Base-by-base conservation (phyloP, 495 filamentous ascomycete species). In the Penicillium argentinense region DNA sequence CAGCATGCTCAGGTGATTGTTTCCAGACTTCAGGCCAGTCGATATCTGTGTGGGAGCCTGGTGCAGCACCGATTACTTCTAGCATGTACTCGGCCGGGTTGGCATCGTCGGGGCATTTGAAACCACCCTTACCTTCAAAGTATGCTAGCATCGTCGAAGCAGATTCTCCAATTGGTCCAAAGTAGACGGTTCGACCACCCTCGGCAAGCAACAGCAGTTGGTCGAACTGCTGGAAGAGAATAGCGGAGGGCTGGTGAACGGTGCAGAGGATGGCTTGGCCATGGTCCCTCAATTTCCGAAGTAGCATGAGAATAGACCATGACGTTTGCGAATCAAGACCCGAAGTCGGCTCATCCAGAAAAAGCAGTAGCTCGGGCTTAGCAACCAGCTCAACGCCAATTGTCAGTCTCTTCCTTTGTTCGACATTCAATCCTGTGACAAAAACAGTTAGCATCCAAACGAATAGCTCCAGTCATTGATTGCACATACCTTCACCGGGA, bases 231-330 rank as follows among this genome's bases (percentile, higher is more conserved):
- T 95, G 85, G 71, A 97, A 95, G 23, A 97, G 76, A 63, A 93
- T 86, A 24, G 89, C 89, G 0, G 86, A 91, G 1, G 91, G 91
- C 61, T 97, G 92, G 65, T 97, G 92, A 51, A 97, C 96, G 5
- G 91, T 96, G 62, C 87, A 92, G 2, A 96, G 80, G 56, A 96
- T 83, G n/a, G 91, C 89, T 62, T 95, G 88, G n/a, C 91, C 90
- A 50, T 79, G 83, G 66, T 88, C 83, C 39, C 89, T 87, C 24
- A 96, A 74, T 59, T 89, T 91, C 52, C 87, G 79, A 16, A 96
- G 74, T 26, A 95, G 77, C 43, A 80, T 69, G 32, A 87, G 74
- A 54, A 95, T 93, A 18, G 87, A 81, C 86, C 86, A 96, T 6
- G 90, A 86, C 1, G 42, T 55, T 27, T 55, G 52, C 42, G 27